Base-by-base conservation (phyloP, 2,329 filamentous ascomycete species). In the Scytalidium lignicola region DNA sequence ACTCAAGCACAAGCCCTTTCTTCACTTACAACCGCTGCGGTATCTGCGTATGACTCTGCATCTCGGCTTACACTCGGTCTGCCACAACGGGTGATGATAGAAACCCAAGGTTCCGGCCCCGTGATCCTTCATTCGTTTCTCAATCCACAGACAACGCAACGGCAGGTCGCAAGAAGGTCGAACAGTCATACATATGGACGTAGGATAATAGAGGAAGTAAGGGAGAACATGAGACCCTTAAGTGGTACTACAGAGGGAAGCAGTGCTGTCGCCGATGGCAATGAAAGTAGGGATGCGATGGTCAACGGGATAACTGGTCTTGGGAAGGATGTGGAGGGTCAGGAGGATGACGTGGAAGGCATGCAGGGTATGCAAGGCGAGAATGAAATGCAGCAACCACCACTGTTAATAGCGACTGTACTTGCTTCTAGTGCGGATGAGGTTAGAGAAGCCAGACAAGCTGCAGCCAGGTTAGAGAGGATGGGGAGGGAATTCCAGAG, bases 61-160 rank as follows among this genome's bases (percentile, higher is more conserved):
- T 66, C 68, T 28, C 74, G 79, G 44, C 70, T 82, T 6, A 73
- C 71, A 43, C 70, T 80, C 41, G 80, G 80, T 55, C 58, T 62
- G 6, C 76, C 79, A 2, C 70, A 77, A 58, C 76, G 79, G 62
- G 72, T 83, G 54, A 76, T 83, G 64, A 73, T 83, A 60, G 79
- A 83, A 61, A 77, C 78, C 60, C 67, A 66, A 1, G 58, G 55
- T 43, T 51, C 56, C 3, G 70, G 69, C 0, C 65, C 69, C 6
- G 48, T 70, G 3, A 47, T 70, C 4, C 53, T 70, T 3, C 64
- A 75, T 53, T 74, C 72, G 20, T 79, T 72, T 58, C 62, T 78
- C 52, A 70, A 73, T 49, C 69, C 59, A 18, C 50, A 51, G 40
- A 44, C 52, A 21, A 41, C 44, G 15, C 41, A 26, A 42, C 47